Percentiles rank a stretch among this genome's conserved stretches.
Conservation (phyloP, 208 protist genomes). For the Wallacemonas sp. region DNA sequence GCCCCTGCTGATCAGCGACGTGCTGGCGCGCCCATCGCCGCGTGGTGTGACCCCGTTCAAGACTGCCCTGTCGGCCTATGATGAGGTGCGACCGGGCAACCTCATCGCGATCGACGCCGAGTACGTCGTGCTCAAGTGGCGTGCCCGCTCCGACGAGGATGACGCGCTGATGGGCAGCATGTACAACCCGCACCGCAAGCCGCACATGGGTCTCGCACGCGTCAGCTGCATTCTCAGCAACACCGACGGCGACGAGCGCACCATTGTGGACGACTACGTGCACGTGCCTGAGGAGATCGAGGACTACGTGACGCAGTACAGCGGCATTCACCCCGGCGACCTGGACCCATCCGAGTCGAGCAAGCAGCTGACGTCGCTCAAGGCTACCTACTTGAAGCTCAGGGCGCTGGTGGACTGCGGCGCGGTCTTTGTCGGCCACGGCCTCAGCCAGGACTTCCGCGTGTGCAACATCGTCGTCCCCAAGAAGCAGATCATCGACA, state of each 20-base stretch:
- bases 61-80: constrained; percentile 65
- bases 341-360: constrained; percentile 90
- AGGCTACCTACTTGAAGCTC: constrained; percentile 95
- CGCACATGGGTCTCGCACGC: constrained; percentile 86
- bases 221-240: constrained; percentile 87
- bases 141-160: constrained; percentile 34
- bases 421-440: constrained; percentile 95
- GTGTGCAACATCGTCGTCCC: constrained; percentile 97
- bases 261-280: constrained; percentile 91
- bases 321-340: constrained; percentile 95
- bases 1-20: constrained; percentile 78
- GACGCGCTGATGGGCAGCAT: constrained; percentile 31
- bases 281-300: constrained; percentile 86
- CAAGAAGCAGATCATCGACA: constrained; percentile 96
- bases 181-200: constrained; percentile 52
- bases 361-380: constrained; percentile 94
- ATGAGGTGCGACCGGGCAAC: constrained; percentile 73
- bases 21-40: constrained; percentile 69
- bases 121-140: constrained; percentile 89
- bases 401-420: constrained; percentile 91
- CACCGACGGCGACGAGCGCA: constrained; percentile 77
- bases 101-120: constrained; percentile 89
- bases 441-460: constrained; percentile 95
- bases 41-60: constrained; percentile 55
- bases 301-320: constrained; percentile 92